Evolutionary conservation across 106 monocot species (phyloP).

Genomic region (Dendrobium catenatum): DNA sequence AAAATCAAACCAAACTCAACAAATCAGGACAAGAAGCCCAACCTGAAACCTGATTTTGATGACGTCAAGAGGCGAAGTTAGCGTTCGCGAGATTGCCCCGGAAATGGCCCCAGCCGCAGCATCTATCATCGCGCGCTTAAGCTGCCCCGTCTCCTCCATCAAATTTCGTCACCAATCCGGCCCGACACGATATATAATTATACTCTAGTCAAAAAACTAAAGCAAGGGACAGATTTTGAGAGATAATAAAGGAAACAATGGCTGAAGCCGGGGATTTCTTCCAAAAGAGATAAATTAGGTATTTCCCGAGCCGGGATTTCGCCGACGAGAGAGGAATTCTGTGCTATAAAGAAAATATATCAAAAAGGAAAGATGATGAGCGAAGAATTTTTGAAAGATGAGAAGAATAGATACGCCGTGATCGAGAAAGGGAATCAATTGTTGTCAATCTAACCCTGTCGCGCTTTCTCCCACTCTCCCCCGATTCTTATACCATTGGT

Average conservation of each 20-base stretch:
- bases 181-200: not conserved
- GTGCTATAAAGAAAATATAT: not conserved
- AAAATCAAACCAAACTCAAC: not conserved
- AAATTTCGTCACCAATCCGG: not conserved
- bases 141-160: constrained; percentile 50
- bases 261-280: not conserved
- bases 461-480: no score
- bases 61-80: constrained; percentile 92
- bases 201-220: not conserved
- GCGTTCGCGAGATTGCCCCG: constrained; percentile 78
- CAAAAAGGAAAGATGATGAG: not conserved
- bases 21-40: not conserved
- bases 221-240: not conserved
- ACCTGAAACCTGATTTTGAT: constrained; percentile 99
- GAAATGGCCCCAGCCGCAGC: constrained; percentile 73
- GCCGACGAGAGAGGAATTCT: no score
- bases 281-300: not conserved
- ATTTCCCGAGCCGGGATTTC: not conserved
- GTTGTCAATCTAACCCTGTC: no score
- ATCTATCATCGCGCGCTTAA: constrained; percentile 46
- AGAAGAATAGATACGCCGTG: no score
- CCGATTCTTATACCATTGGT: no score
- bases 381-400: no score
- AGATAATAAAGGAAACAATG: not conserved
- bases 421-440: no score